Conservation (phyloP, 352 stramenopile species). For the Phytophthora cryptogea region DNA sequence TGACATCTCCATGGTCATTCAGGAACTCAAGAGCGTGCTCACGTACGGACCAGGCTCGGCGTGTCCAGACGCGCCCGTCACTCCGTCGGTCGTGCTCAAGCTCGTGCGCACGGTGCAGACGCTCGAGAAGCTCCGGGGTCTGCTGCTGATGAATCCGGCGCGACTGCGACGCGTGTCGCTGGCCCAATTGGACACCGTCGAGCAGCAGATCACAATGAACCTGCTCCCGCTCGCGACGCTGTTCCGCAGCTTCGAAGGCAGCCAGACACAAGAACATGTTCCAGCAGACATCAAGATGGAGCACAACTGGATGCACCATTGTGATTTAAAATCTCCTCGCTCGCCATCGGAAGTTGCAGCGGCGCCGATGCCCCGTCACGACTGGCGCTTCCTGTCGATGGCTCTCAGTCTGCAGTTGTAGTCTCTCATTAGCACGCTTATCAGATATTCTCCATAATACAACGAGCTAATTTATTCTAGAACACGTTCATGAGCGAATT, state of each 20-base stretch:
- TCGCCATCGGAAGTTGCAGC: constrained; percentile 32
- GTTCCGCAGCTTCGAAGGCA: constrained; percentile 38
- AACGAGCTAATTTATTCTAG: constrained; percentile 40
- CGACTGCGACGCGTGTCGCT: constrained; percentile 32
- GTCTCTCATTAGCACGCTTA: constrained; percentile 11
- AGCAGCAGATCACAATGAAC: constrained; percentile 42
- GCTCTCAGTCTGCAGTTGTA: constrained; percentile 44
- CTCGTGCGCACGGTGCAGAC: constrained; percentile 45
- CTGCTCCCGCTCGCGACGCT: constrained; percentile 43
- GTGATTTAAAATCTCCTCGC: constrained; percentile 28
- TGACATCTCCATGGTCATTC: constrained; percentile 38
- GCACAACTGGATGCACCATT: constrained; percentile 4
- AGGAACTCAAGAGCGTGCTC: constrained; percentile 39
- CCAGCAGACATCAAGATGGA: constrained; percentile 22
- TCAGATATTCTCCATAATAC: constrained; percentile 1
- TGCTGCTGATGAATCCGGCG: constrained; percentile 35
- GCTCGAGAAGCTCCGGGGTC: constrained; percentile 34
- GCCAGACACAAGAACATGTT: background rate
- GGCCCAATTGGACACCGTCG: constrained; percentile 32
- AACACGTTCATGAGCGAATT: no score
- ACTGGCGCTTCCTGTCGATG: constrained; percentile 48
- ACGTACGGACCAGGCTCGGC: constrained; percentile 29
- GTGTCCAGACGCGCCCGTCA: constrained; percentile 17
- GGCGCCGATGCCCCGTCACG: constrained; percentile 7
- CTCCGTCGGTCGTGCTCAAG: constrained; percentile 30